phyloP scores from a whole-genome alignment of 192 early-diverging fungal genomes.

The Neocallimastix lanati region DNA sequence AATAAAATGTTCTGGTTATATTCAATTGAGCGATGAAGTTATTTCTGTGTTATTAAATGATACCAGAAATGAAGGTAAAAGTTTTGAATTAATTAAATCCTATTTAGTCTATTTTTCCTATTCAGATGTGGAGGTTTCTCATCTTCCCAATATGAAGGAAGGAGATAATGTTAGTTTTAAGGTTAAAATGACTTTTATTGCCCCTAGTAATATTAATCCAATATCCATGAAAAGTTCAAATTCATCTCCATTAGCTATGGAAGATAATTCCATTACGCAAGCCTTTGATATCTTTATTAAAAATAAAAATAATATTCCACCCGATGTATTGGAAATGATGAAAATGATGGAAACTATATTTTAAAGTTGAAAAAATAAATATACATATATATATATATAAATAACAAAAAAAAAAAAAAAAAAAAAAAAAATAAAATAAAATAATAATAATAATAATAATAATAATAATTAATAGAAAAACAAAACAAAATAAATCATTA shows the following conservation, averaged over 20 bases:
- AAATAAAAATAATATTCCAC: not conserved
- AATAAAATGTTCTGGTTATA: not conserved
- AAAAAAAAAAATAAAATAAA: too few relatives aligned
- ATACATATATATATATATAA: too few relatives aligned
- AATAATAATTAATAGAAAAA: too few relatives aligned
- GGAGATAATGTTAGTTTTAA: not conserved
- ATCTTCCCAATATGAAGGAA: not conserved
- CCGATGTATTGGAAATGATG: not conserved
- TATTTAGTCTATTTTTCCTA: not conserved
- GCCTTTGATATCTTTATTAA: not conserved
- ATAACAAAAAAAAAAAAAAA: too few relatives aligned
- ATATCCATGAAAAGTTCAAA: not conserved
- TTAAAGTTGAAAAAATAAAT: not conserved
- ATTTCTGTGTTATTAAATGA: not conserved
- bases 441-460: too few relatives aligned
- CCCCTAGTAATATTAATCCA: not conserved
- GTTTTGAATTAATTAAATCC: not conserved
- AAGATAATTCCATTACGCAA: not conserved
- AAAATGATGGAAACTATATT: not conserved
- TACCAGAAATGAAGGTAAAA: not conserved
- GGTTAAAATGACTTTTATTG: not conserved
- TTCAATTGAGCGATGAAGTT: not conserved
- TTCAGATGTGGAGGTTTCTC: not conserved
- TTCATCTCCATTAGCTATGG: not conserved
- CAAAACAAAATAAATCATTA: too few relatives aligned